Evolutionary conservation across 768 basidiomycete genomes (phyloP), one percentile per base, ranked within the genome.

Genomic region (Chalciporus pseudorubinellus): DNA sequence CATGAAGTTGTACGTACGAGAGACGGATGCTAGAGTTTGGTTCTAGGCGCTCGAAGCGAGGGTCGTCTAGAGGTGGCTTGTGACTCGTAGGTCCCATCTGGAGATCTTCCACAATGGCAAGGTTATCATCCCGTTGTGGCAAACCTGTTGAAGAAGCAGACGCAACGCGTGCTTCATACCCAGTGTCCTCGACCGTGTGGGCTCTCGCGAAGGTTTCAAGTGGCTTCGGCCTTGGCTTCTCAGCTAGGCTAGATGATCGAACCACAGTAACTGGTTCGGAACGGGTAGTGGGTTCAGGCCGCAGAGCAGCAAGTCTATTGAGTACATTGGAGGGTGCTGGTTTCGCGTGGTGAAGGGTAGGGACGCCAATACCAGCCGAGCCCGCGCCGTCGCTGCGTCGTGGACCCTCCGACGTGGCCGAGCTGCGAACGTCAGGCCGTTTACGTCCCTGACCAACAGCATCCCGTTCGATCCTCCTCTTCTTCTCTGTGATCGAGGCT

Each of bases 21-120:
- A 99, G 76, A 45, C 85, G 78, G 44, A 98, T 95, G 6, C 86
- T 82, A 24, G 93, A 95, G 70, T 97, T 89, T 1, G 97, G 97
- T 66, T 99, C 97, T 5, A 94, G 66, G 44, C 73, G 79, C 55
- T 86, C 75, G 62, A 95, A 99, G 14, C 73, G 60, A 0, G 89
- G 87, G 63, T 95, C 93, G 19, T 89, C 86, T 29, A 73, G 71
- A 0, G 83, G 80, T 14, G 89, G 74, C 13, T 72, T 81, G 65
- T 91, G 87, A 34, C 93, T 84, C 44, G 75, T 75, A 8, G 95
- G 92, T 0, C 95, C 95, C 41, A 83, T 75, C 56, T 82, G 70
- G 13, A 99, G 75, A 24, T 87, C 81, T 57, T 97, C 89, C 7
- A 95, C 68, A 16, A 98, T 68, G 0, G 82, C 79, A 39, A 93